Evolutionary conservation across 768 basidiomycete genomes (phyloP), one percentile per base, ranked within the genome.

Genomic region (Hericium erinaceus): DNA sequence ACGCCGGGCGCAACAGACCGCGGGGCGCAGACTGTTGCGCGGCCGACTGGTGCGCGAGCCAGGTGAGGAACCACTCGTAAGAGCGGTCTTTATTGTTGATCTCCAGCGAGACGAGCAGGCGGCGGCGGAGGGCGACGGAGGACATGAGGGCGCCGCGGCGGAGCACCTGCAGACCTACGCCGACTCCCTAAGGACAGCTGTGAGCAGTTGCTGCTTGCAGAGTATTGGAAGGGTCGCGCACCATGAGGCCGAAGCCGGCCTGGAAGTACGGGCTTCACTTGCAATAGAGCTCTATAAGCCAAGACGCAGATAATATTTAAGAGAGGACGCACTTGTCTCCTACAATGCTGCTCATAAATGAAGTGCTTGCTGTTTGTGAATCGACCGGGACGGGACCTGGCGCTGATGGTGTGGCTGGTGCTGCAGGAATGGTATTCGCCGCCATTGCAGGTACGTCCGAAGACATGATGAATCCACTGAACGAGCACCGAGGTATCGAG

Each of bases 161-260:
- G 51, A 95, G 77, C 37, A 79, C 76, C 10, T 89, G 86, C 1
- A 95, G 73, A 48, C 83, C 91, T 22, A 95, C 90, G 15, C 93
- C 92, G 48, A 98, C 76, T n/a, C 92, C 91, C 95, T 98, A 50
- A 49, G 18, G 13, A 6, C 22, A 12, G n/a, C n/a, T 16, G 48
- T 16, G 37, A 26, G 20, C 13, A 18, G 33, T 10, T 37, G 22
- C 24, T 50, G 48, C 48, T 24, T 10, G 8, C 39, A 38, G 33
- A 20, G 22, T 0, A 48, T 15, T 28, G 26, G 18, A 16, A 26
- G 41, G 12, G 8, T 11, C 22, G 60, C 73, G 58, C 63, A 95
- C 95, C 94, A 98, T 95, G 39, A 99, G 80, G 39, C 95, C 97
- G 66, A 98, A 98, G 26, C 97, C 95, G 51, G 95, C 97, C 68